Conservation (phyloP, 257 asterid genomes). For the Coffea canephora region DNA sequence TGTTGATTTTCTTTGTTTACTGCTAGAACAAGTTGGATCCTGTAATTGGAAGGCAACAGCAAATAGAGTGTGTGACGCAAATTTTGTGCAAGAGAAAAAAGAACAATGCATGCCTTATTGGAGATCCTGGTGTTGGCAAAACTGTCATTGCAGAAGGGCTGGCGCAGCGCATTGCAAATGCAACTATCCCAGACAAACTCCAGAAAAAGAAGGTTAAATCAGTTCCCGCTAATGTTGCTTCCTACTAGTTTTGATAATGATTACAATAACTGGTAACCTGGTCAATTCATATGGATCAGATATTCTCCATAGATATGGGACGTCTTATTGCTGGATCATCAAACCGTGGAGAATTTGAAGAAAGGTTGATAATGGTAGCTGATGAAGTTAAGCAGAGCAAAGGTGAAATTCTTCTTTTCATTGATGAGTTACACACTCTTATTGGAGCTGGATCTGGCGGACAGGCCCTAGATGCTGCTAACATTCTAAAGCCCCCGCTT, state of each 20-base stretch:
- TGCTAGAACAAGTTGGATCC: constrained; percentile 44
- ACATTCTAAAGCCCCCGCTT: constrained; percentile 42
- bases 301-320: constrained; percentile 35
- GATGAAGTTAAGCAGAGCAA: constrained; percentile 35
- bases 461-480: constrained; percentile 42
- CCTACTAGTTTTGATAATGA: background rate
- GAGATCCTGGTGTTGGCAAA: constrained; percentile 52
- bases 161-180: constrained; percentile 31
- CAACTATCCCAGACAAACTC: constrained; percentile 34
- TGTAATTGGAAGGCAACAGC: constrained; percentile 39
- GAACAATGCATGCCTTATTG: constrained; percentile 41
- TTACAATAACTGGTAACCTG: background rate
- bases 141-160: constrained; percentile 44
- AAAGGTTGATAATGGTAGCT: constrained; percentile 33
- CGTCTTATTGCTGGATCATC: constrained; percentile 41
- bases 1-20: background rate
- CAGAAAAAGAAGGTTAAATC: constrained; percentile 33
- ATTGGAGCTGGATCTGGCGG: constrained; percentile 44
- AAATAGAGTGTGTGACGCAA: constrained; percentile 40
- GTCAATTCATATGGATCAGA: background rate
- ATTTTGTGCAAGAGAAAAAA: constrained; percentile 42
- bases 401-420: constrained; percentile 36
- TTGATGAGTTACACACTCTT: constrained; percentile 46
- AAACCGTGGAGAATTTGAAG: constrained; percentile 44
- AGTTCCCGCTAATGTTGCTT: background rate